phyloP scores from a whole-genome alignment of 768 basidiomycete species.

The Boletus sp. region DNA sequence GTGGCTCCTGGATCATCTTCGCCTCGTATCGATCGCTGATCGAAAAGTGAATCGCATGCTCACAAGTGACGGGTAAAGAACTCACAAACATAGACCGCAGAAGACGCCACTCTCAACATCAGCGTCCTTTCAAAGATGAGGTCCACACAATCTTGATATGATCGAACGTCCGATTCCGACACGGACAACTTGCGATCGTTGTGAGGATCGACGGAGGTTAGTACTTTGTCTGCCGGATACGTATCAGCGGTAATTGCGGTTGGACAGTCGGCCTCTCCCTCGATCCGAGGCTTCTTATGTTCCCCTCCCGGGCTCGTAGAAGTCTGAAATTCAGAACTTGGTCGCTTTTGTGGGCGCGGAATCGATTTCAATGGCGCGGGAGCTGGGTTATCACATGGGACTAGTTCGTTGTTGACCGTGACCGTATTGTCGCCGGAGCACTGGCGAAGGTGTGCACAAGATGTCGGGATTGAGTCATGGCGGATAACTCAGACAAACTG shows the following conservation, averaged over 20 bases:
- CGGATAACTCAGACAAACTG: slow-evolving; percentile 2
- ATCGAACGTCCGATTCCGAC: slow-evolving; percentile 28
- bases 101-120: slow-evolving; percentile 29
- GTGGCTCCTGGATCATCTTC: slow-evolving; percentile 28
- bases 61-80: slow-evolving; percentile 5
- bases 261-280: slow-evolving; percentile 1
- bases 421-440: background rate
- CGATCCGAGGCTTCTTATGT: slow-evolving; percentile 21
- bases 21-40: slow-evolving; percentile 28
- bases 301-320: slow-evolving; percentile 8
- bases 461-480: background rate
- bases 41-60: background rate
- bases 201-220: background rate
- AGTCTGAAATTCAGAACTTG: slow-evolving; percentile 10
- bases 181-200: background rate
- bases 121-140: slow-evolving; percentile 35
- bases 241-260: background rate
- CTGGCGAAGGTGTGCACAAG: background rate
- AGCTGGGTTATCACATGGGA: background rate
- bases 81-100: slow-evolving; percentile 57
- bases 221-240: background rate
- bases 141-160: slow-evolving; percentile 43
- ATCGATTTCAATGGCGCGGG: background rate
- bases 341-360: slow-evolving; percentile 17
- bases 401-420: background rate